A percentile compares a stretch with the other conserved stretches of the same genome.
Conservation (phyloP, 2,329 filamentous ascomycete species). For the Phyllosticta citrichinensis region DNA sequence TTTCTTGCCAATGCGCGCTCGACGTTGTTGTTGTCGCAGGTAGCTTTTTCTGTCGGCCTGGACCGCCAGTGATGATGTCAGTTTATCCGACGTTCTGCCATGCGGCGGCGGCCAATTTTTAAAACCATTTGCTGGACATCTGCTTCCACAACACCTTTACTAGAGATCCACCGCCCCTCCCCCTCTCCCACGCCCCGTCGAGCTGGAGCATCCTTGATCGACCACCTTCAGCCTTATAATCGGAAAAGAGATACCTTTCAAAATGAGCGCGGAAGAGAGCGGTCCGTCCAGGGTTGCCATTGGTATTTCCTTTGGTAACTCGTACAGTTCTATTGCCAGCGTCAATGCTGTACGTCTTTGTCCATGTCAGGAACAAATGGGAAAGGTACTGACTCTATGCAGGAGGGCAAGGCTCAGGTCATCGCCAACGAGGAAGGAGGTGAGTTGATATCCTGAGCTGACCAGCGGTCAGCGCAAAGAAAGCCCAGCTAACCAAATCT, state of each 20-base stretch:
- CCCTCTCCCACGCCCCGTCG: neutral
- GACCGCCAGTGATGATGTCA: neutral
- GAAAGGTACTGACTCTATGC: neutral
- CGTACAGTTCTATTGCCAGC: constrained; percentile 93
- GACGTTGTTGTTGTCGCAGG: neutral
- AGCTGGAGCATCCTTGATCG: neutral
- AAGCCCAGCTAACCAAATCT: constrained; percentile 12
- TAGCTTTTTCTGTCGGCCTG: neutral
- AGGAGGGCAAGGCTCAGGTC: constrained; percentile 91
- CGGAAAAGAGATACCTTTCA: constrained; percentile 7
- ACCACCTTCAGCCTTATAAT: neutral
- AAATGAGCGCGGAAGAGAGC: constrained; percentile 43
- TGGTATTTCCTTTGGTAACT: constrained; percentile 96
- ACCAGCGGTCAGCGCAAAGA: constrained; percentile 4
- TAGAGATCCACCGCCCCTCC: neutral
- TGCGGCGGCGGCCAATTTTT: neutral
- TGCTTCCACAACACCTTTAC: neutral
- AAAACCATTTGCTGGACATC: neutral
- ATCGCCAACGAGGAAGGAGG: constrained; percentile 99
- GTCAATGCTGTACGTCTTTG: constrained; percentile 49
- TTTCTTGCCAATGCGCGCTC: constrained; percentile 4
- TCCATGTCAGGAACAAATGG: neutral
- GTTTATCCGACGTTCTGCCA: constrained; percentile 4
- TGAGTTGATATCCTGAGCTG: constrained; percentile 34
- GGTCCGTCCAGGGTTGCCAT: constrained; percentile 58